Percentiles rank a stretch among this genome's conserved stretches.
Conservation (phyloP, 805 yeast species). For the Blastobotrys robertii region DNA sequence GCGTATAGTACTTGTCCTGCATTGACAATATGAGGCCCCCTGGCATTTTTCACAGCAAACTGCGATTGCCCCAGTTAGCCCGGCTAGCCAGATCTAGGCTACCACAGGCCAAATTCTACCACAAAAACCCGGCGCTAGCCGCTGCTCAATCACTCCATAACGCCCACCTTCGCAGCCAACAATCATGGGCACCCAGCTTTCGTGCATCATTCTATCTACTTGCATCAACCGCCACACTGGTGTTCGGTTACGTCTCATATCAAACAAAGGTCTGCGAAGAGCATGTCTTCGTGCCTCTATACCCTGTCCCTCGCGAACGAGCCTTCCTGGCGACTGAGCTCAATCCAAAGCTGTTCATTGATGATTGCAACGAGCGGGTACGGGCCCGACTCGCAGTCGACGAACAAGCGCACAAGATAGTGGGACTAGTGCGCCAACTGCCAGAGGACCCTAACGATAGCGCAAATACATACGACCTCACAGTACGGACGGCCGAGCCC, state of each 20-base stretch:
- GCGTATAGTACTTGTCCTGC: too few relatives aligned
- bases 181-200: slow-evolving; percentile 7
- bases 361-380: slow-evolving; percentile 7
- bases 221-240: slow-evolving; percentile 6
- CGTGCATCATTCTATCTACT: slow-evolving; percentile 6
- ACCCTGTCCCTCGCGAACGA: slow-evolving; percentile 11
- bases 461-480: slow-evolving; percentile 5
- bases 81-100: too few relatives aligned
- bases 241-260: slow-evolving; percentile 9
- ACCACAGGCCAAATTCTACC: too few relatives aligned
- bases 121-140: not conserved
- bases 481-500: slow-evolving; percentile 12
- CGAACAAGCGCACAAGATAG: slow-evolving; percentile 9
- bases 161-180: not conserved
- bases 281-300: slow-evolving; percentile 15
- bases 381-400: slow-evolving; percentile 15
- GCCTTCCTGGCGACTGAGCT: slow-evolving; percentile 13
- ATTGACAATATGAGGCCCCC: too few relatives aligned
- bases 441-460: slow-evolving; percentile 1
- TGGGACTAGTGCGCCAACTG: slow-evolving; percentile 13
- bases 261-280: slow-evolving; percentile 9
- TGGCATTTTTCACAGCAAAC: not conserved
- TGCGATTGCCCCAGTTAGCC: not conserved
- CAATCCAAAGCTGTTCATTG: slow-evolving; percentile 10
- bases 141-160: not conserved